phyloP scores from a whole-genome alignment of 2,329 filamentous ascomycete species.

The Dothiorella sarmentorum region DNA sequence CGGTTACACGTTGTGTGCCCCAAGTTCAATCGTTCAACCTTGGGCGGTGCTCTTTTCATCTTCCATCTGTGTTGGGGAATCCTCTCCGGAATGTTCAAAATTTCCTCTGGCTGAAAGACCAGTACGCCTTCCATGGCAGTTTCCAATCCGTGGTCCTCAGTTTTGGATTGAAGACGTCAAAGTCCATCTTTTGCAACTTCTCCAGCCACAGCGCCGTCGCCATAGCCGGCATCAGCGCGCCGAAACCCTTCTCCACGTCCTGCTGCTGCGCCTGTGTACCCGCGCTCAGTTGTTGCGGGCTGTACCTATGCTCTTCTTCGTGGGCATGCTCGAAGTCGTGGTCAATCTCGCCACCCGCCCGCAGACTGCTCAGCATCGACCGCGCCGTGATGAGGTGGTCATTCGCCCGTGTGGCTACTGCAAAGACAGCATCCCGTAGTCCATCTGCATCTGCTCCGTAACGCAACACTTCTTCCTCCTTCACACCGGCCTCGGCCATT shows the following conservation, averaged over 20 bases:
- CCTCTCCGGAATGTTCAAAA: conserved; percentile 36
- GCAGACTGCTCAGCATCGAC: conserved; percentile 82
- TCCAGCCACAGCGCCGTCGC: conserved; percentile 76
- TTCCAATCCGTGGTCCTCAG: conserved; percentile 72
- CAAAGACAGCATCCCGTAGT: conserved; percentile 84
- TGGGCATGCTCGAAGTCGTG: conserved; percentile 87
- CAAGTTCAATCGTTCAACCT: too few species aligned
- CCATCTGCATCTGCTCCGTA: conserved; percentile 74
- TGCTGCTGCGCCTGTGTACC: conserved; percentile 39
- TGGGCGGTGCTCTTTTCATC: not conserved
- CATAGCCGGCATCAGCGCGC: conserved; percentile 75
- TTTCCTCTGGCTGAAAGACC: conserved; percentile 54
- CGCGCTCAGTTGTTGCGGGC: conserved; percentile 33
- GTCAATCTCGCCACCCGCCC: conserved; percentile 68
- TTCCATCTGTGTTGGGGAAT: not conserved
- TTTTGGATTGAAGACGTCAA: conserved; percentile 70
- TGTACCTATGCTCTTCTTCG: conserved; percentile 65
- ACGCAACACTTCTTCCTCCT: conserved; percentile 86
- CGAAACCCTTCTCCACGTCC: conserved; percentile 67
- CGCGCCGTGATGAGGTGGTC: conserved; percentile 92
- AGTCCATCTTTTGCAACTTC: conserved; percentile 73
- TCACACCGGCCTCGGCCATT: conserved; percentile 76
- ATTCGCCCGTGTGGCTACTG: conserved; percentile 87
- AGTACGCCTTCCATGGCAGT: conserved; percentile 74
- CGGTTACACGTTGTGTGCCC: too few species aligned